phyloP scores from a whole-genome alignment of 441 rosid species.

The Bruguiera hainesii region DNA sequence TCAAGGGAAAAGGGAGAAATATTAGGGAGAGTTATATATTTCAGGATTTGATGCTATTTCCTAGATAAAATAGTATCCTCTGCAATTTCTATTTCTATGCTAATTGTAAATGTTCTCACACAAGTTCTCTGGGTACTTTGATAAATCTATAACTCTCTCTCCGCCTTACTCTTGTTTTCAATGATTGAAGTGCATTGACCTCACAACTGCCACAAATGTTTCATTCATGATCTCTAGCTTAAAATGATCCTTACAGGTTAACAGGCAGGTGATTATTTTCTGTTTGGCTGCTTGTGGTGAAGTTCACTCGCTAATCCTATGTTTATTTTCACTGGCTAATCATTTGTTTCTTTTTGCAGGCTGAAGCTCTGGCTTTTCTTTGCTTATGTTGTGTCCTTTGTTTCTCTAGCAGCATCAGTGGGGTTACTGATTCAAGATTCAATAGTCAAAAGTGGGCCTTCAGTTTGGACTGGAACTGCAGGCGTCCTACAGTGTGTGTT shows the following conservation, averaged over 20 bases:
- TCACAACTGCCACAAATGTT: not conserved
- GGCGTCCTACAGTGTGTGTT: constrained; percentile 95
- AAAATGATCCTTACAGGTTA: not conserved
- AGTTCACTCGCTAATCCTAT: constrained; percentile 19
- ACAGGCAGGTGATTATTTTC: not conserved
- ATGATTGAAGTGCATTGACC: not conserved
- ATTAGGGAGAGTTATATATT: not conserved
- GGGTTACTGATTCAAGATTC: constrained; percentile 94
- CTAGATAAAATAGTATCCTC: not conserved
- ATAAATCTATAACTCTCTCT: too few relatives aligned
- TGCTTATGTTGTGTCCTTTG: constrained; percentile 92
- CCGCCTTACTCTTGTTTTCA: too few relatives aligned
- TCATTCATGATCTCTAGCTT: constrained; percentile 7
- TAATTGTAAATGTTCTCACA: not conserved
- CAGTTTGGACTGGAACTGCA: constrained; percentile 90
- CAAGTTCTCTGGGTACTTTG: not conserved
- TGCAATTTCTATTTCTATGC: not conserved
- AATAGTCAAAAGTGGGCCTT: constrained; percentile 70
- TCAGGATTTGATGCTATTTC: not conserved
- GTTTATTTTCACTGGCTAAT: constrained; percentile 10
- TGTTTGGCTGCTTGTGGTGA: constrained; percentile 7
- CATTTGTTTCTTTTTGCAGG: constrained; percentile 37
- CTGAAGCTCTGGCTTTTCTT: constrained; percentile 98
- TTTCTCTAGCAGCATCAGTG: constrained; percentile 91
- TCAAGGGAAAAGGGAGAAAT: not conserved